Conservation (phyloP, 176 grass and related monocot genomes). For the Oryza officinalis region DNA sequence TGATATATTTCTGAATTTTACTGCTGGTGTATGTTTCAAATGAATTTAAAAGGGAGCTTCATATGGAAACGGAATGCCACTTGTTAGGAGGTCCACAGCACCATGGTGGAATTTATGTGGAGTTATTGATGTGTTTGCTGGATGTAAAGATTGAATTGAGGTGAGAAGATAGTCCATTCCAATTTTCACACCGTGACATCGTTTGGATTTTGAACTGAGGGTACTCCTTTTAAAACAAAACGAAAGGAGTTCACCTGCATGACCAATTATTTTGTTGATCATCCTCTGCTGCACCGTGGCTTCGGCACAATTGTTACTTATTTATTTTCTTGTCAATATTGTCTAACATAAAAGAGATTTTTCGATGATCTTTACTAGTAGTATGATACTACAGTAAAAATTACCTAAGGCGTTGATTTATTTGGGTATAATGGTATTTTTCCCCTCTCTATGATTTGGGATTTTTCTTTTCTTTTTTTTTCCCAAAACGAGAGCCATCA, state of each 20-base stretch:
- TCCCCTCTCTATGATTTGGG: no score
- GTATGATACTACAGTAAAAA: no score
- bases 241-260: no score
- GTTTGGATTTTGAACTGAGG: not conserved
- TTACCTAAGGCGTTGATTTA: no score
- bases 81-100: conserved; percentile 27
- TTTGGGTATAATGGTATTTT: no score
- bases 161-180: conserved; percentile 18
- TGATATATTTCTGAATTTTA: not conserved
- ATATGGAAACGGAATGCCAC: conserved; percentile 3
- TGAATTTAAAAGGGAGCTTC: conserved; percentile 30
- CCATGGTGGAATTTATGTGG: conserved; percentile 59
- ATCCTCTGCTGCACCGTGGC: no score
- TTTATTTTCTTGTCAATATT: not conserved
- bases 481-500: not conserved
- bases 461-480: no score
- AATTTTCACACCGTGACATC: not conserved
- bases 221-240: not conserved
- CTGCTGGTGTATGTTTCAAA: not conserved
- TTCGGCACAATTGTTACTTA: not conserved
- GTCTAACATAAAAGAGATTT: not conserved
- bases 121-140: conserved; percentile 44
- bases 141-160: conserved; percentile 34
- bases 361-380: no score
- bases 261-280: no score